Evolutionary conservation across 2,329 filamentous ascomycete genomes (phyloP).

Genomic region (Aspergillus luchuensis): DNA sequence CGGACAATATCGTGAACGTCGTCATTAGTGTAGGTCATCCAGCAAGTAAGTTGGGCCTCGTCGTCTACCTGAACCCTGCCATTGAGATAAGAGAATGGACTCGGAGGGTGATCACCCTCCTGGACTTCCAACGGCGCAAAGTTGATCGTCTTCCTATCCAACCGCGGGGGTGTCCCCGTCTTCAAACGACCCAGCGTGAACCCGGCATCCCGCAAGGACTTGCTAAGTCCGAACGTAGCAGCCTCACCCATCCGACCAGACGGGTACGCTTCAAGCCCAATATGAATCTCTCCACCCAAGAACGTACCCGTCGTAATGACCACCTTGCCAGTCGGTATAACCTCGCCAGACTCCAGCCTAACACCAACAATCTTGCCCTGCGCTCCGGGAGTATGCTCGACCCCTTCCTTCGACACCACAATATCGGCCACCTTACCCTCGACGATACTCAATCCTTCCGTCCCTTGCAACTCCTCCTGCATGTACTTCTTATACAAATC

Average conservation of each 20-base stretch:
- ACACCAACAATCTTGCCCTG: slow-evolving; percentile 81
- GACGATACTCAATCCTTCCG: slow-evolving; percentile 77
- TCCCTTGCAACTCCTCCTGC: slow-evolving; percentile 78
- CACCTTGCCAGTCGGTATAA: slow-evolving; percentile 77
- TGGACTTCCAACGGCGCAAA: slow-evolving; percentile 72
- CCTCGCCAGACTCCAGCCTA: slow-evolving; percentile 80
- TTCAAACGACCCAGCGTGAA: slow-evolving; percentile 89
- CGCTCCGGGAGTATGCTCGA: slow-evolving; percentile 51
- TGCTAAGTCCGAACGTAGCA: slow-evolving; percentile 88
- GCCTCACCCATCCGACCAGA: slow-evolving; percentile 92
- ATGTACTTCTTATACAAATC: slow-evolving; percentile 86
- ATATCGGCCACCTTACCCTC: slow-evolving; percentile 92
- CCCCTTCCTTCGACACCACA: slow-evolving; percentile 63
- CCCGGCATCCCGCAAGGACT: slow-evolving; percentile 82
- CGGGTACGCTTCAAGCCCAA: slow-evolving; percentile 80
- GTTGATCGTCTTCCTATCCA: slow-evolving; percentile 80
- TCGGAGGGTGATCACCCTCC: slow-evolving; percentile 78
- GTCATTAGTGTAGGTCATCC: slow-evolving; percentile 83
- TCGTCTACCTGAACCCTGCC: slow-evolving; percentile 67
- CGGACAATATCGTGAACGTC: slow-evolving; percentile 80
- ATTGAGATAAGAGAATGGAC: slow-evolving; percentile 90
- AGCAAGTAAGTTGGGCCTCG: slow-evolving; percentile 79
- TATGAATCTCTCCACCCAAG: slow-evolving; percentile 92
- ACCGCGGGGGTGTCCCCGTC: slow-evolving; percentile 89
- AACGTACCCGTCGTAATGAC: slow-evolving; percentile 98